These are phyloP conservation scores for Stachybotrys echinatus DNA, from an alignment of 2,329 filamentous ascomycete genomes.

Conservation along the genomic window DNA sequence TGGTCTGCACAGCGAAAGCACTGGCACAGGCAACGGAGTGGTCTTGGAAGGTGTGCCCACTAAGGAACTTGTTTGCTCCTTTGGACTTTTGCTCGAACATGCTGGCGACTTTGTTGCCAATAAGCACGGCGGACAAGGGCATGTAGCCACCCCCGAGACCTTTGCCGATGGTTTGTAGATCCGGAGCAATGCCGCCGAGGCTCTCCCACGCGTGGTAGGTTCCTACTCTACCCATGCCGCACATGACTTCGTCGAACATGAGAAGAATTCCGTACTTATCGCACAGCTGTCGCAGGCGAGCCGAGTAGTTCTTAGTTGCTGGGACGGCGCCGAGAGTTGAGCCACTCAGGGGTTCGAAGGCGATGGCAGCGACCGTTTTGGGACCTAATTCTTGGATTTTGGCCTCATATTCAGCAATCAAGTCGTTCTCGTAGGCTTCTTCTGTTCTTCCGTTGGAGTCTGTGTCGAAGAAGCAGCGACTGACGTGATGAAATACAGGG, in stretches of 20 bases:
- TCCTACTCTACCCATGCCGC: conserved; percentile 54
- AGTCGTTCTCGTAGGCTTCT: conserved; percentile 4
- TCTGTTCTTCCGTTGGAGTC: conserved; percentile 4
- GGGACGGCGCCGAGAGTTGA: conserved; percentile 46
- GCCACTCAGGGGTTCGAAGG: conserved; percentile 39
- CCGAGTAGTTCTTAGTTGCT: conserved; percentile 43
- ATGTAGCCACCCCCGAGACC: conserved; percentile 52
- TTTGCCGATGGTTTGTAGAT: conserved; percentile 56
- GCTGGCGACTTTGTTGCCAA: conserved; percentile 25
- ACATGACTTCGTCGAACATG: conserved; percentile 58
- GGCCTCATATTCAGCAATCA: conserved; percentile 30
- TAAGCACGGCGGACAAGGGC: conserved; percentile 49
- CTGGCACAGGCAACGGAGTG: conserved; percentile 31
- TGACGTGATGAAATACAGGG: conserved; percentile 4
- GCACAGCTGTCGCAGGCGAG: conserved; percentile 43
- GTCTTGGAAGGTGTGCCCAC: conserved; percentile 51
- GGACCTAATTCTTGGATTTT: conserved; percentile 38
- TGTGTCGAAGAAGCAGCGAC: conserved; percentile 4
- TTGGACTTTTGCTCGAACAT: conserved; percentile 5
- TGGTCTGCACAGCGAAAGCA: conserved; percentile 32
- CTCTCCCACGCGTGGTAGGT: conserved; percentile 58
- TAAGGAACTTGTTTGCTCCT: conserved; percentile 33
- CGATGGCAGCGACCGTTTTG: conserved; percentile 34
- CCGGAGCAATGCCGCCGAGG: conserved; percentile 39
- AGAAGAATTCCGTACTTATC: conserved; percentile 45